Evolutionary conservation across 2,329 filamentous ascomycete genomes (phyloP), one percentile per base, ranked within the genome.

Genomic region (Neonectria neomacrospora): DNA sequence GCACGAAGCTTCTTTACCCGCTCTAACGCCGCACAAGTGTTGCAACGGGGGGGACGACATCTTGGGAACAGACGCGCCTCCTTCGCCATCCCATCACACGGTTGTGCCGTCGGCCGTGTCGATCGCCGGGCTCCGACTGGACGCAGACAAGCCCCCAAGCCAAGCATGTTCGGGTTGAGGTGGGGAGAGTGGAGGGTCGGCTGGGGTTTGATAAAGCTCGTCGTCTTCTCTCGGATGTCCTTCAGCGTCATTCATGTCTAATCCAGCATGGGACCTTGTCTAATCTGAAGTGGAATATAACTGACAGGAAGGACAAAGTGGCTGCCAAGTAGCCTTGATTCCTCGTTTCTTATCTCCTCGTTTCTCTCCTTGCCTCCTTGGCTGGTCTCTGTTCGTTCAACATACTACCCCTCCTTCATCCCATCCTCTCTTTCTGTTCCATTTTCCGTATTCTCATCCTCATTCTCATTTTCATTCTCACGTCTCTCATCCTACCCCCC

Each of bases 241-340:
- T 32, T 32, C 26, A 16, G 41, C n/a, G 50, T 11, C 52, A 12
- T 39, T 37, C 41, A 12, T 30, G 20, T 45, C 18, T 16, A 28
- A 39, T 34, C 12, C 42, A 37, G 20, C 54, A 20, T 56, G 54
- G 54, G 42, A 12, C 44, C 22, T 39, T 50, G 23, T 48, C 26
- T 44, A 34, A 23, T 39, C 55, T 45, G 20, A 16, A 45, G 50
- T 44, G 30, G 34, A 30, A 26, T 30, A 59, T 28, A 34, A 23
- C 50, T n/a, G 56, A 30, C 37, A 30, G 39, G 45, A 39, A 23
- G 22, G 48, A 18, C n/a, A 63, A 52, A n/a, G 37, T 42, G 30
- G 51, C 28, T 57, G 41, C 44, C 45, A 54, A 61, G 34, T n/a
- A 37, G 0, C 47, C 42, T 56, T 58, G 54, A n/a, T 37, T 37